Percentiles rank a stretch among this genome's conserved stretches.
Conservation (phyloP, 371 early-diverging fungal species). For the Saksenaea oblongispora region DNA sequence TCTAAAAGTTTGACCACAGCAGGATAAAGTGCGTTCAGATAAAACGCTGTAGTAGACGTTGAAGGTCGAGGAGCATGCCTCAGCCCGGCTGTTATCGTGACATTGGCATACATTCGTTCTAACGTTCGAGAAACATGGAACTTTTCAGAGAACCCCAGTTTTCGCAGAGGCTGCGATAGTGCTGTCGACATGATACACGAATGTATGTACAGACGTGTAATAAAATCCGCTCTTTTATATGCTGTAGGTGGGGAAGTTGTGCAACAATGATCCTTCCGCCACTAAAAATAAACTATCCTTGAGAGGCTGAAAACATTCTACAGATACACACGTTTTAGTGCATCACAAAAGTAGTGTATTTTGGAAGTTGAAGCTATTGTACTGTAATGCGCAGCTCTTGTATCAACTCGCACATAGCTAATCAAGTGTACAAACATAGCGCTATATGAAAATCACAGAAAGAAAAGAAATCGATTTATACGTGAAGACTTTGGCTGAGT, state of each 20-base stretch:
- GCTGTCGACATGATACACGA: background rate
- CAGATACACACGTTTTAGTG: too few species aligned
- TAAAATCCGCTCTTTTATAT: background rate
- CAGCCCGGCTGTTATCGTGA: conserved; percentile 26
- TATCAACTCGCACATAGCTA: too few species aligned
- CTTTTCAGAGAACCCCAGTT: conserved; percentile 39
- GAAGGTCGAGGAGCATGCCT: conserved; percentile 11
- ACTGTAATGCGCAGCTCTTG: too few species aligned
- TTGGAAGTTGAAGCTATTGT: too few species aligned
- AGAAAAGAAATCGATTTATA: too few species aligned
- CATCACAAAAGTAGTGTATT: too few species aligned
- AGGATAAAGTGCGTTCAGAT: conserved; percentile 16
- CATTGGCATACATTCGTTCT: conserved; percentile 32
- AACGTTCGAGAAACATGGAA: conserved; percentile 38
- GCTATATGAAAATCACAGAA: background rate
- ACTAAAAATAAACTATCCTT: background rate
- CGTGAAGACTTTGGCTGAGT: too few species aligned
- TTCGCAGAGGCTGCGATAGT: background rate
- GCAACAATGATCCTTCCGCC: background rate
- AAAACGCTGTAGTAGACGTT: conserved; percentile 8
- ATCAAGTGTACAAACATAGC: background rate
- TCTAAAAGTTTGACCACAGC: conserved; percentile 24
- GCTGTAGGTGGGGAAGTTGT: background rate
- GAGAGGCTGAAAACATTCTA: too few species aligned
- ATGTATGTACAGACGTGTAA: background rate